Evolutionary conservation across 306 rosid genomes (phyloP), one percentile per base, ranked within the genome.

Genomic region (Gastrolobium villosum): DNA sequence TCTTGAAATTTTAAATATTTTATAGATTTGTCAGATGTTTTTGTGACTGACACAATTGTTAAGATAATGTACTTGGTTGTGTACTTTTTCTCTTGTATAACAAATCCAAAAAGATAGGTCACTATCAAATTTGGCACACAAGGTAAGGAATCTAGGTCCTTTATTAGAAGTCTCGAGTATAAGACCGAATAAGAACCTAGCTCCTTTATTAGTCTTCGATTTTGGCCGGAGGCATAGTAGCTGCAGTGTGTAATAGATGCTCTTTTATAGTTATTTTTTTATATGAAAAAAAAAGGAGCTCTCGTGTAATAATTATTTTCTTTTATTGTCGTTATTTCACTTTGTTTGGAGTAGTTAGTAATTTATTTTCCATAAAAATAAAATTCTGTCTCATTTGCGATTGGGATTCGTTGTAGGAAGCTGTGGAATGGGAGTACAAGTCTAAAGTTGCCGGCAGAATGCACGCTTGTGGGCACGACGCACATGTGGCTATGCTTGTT

Each of bases 391-490:
- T 48, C 26, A 68, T 50, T 7, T 10, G 20, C 8, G n/a, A 41
- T 70, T 60, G 77, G 77, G 43, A 34, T 13, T 37, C 3, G 48
- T 48, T 72, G 75, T 48, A 90, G 93, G 97, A 93, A 84, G 92
- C 90, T 7, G 92, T 89, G 48, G 97, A 90, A 46, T 95, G 97
- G 97, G 89, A 95, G 81, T 86, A 89, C 89, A 92, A 88, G 70
- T 92, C 97, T 73, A 95, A 88, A 88, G 95, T 90, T 39, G 87
- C 90, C 41, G 99, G 97, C 81, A 95, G 90, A 87, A 95, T 95
- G 99, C 99, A 92, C 52, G 99, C 99, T 41, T 95, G 99, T 87
- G 99, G 99, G 77, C 99, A 95, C 85, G 99, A 95, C 63, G 99
- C 97, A 35, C 99, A 95, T 69, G 99, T 95, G 83, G 88, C 99